These are phyloP conservation scores for Erythrobasidium hasegawianum DNA, from an alignment of 1,284 basidiomycete species.

Conservation along the genomic window DNA sequence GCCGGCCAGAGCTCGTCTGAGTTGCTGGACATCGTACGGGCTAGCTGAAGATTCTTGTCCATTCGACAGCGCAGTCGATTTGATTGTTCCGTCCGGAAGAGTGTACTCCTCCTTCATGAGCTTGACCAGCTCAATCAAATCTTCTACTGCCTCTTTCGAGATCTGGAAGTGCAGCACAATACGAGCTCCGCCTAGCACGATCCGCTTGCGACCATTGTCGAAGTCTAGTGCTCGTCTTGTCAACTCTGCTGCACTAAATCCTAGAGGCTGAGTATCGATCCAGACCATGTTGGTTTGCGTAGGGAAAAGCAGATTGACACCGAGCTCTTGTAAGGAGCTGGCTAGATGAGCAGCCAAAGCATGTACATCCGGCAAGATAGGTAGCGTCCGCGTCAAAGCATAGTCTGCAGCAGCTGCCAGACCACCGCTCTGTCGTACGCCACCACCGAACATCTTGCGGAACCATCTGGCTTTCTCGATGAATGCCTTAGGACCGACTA, in stretches of 20 bases:
- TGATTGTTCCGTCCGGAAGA: neutral
- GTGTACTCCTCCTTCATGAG: conserved; percentile 38
- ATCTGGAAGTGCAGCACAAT: conserved; percentile 87
- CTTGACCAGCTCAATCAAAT: conserved; percentile 50
- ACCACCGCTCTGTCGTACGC: conserved; percentile 80
- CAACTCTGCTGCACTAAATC: conserved; percentile 64
- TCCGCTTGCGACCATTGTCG: conserved; percentile 52
- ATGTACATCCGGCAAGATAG: conserved; percentile 73
- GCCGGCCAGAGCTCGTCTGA: conserved; percentile 25
- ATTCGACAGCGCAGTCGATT: conserved; percentile 2
- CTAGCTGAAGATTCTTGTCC: conserved; percentile 15
- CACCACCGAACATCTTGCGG: conserved; percentile 55
- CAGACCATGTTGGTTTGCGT: conserved; percentile 82
- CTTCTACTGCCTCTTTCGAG: conserved; percentile 61
- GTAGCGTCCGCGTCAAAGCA: conserved; percentile 78
- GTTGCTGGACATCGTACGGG: conserved; percentile 19
- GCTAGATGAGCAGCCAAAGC: conserved; percentile 67
- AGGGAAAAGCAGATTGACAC: conserved; percentile 66
- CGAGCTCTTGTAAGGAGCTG: conserved; percentile 67
- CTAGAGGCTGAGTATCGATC: conserved; percentile 71
- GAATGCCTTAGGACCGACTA: conserved; percentile 78
- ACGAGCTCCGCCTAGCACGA: conserved; percentile 68
- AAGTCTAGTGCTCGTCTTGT: conserved; percentile 60
- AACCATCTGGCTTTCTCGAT: conserved; percentile 67
- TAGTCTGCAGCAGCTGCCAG: conserved; percentile 80